Evolutionary conservation across 139 green algal genomes (phyloP).

Genomic region (Coelastrella sp.): DNA sequence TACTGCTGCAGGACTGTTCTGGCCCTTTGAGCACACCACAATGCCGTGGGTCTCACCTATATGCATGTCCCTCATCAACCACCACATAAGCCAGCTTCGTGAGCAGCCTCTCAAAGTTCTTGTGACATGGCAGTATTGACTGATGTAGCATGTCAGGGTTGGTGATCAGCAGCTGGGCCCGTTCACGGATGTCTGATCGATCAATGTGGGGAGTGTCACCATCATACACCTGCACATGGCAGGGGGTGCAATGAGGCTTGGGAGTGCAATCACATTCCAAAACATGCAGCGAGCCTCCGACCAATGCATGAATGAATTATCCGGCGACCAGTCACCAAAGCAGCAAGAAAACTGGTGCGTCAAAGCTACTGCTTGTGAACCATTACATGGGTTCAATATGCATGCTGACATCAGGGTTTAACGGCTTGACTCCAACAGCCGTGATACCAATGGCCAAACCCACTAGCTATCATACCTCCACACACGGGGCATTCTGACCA

Average conservation of each 20-base stretch:
- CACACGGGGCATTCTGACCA: constrained; percentile 56
- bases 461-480: constrained; percentile 53
- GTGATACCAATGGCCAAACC: too few relatives aligned
- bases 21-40: too few relatives aligned
- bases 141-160: constrained; percentile 99
- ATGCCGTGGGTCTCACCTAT: constrained; percentile 49
- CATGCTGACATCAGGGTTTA: too few relatives aligned
- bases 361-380: too few relatives aligned
- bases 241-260: too few relatives aligned
- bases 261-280: too few relatives aligned
- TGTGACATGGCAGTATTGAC: constrained; percentile 86
- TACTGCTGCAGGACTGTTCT: not conserved
- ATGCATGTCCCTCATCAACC: constrained; percentile 94
- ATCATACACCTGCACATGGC: constrained; percentile 75
- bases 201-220: constrained; percentile 83
- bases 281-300: too few relatives aligned
- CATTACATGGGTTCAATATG: too few relatives aligned
- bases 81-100: constrained; percentile 85
- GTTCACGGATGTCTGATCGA: constrained; percentile 59
- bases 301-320: too few relatives aligned
- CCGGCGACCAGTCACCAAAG: too few relatives aligned
- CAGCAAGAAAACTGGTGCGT: too few relatives aligned
- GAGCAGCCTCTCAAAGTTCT: constrained; percentile 80
- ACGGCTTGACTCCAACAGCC: too few relatives aligned
- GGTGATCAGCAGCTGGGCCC: constrained; percentile 86